phyloP scores from a whole-genome alignment of 2,329 filamentous ascomycete species.

The Hypoxylon sp. region DNA sequence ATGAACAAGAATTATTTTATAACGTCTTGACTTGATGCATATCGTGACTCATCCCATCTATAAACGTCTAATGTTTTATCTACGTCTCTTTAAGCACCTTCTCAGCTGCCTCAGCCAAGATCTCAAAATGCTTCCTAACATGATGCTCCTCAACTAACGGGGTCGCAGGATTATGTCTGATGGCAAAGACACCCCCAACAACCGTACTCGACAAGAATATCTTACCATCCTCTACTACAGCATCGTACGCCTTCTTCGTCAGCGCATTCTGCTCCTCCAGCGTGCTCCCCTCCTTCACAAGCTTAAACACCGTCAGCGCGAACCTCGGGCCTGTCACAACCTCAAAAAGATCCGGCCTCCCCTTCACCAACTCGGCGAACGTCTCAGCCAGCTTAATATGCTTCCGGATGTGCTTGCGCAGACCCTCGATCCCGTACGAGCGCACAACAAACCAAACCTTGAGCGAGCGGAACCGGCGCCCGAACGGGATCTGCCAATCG shows the following conservation, averaged over 20 bases:
- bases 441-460: constrained; percentile 97
- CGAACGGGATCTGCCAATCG: constrained; percentile 97
- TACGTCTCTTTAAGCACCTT: constrained; percentile 60
- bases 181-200: constrained; percentile 80
- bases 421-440: constrained; percentile 82
- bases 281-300: constrained; percentile 57
- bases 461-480: constrained; percentile 86
- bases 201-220: constrained; percentile 87
- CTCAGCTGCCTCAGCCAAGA: constrained; percentile 76
- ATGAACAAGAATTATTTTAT: constrained; percentile 15
- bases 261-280: constrained; percentile 72
- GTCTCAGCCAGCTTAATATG: constrained; percentile 78
- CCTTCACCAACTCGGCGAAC: constrained; percentile 74
- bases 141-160: constrained; percentile 79
- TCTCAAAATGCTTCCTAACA: constrained; percentile 80
- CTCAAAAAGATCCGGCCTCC: constrained; percentile 78
- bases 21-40: background rate
- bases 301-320: constrained; percentile 81
- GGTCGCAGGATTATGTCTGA: constrained; percentile 84
- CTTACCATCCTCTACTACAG: constrained; percentile 79
- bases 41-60: background rate
- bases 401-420: constrained; percentile 80
- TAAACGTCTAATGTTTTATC: constrained; percentile 18
- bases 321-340: constrained; percentile 83
- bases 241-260: constrained; percentile 82